These are phyloP conservation scores for Plasmodium fragile DNA, from an alignment of 169 alveolate genomes.

Conservation along the genomic window DNA sequence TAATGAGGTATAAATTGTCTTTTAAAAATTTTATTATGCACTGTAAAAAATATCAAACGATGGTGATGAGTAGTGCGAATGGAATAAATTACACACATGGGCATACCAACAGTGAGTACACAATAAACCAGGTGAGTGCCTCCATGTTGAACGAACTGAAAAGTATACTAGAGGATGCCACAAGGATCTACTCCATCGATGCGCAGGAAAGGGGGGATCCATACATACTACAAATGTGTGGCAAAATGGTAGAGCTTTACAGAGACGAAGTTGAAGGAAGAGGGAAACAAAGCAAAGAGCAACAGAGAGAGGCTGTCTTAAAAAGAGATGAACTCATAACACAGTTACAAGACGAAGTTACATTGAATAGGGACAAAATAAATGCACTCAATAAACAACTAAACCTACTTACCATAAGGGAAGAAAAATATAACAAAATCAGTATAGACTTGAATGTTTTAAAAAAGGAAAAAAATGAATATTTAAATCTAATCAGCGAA, in stretches of 20 bases:
- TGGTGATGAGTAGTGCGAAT: not conserved
- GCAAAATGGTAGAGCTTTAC: constrained; percentile 15
- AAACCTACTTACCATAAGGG: constrained; percentile 34
- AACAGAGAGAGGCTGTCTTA: not conserved
- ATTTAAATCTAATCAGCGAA: constrained; percentile 15
- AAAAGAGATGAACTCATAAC: constrained; percentile 8
- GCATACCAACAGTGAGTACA: not conserved
- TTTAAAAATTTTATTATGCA: constrained; percentile 4
- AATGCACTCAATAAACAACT: constrained; percentile 10
- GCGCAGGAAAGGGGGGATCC: constrained; percentile 1
- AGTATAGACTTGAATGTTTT: constrained; percentile 22
- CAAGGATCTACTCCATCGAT: constrained; percentile 8
- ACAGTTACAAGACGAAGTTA: constrained; percentile 7
- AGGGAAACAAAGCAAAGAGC: not conserved
- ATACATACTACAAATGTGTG: constrained; percentile 18
- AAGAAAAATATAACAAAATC: constrained; percentile 52
- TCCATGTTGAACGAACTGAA: constrained; percentile 17
- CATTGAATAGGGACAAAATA: not conserved
- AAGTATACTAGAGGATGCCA: not conserved
- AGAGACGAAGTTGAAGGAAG: not conserved
- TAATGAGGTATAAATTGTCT: constrained; percentile 26
- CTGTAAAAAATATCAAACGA: not conserved
- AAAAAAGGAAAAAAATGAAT: constrained; percentile 61
- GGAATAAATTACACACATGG: not conserved
- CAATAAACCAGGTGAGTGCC: not conserved